phyloP scores from a whole-genome alignment of 805 yeast genomes.

The Wickerhamiella musiphila region DNA sequence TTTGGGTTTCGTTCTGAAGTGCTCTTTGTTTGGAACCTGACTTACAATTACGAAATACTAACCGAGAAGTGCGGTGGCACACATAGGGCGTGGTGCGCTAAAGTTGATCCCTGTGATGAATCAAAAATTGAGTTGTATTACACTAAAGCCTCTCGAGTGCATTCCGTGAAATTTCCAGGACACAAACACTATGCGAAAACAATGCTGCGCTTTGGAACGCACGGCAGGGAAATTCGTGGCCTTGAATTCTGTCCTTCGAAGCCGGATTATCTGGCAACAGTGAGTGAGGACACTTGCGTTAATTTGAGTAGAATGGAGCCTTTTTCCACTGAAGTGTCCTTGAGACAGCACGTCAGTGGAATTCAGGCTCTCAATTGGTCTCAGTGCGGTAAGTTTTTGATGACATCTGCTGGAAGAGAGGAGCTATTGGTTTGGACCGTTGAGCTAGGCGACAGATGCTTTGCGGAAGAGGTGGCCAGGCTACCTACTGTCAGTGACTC shows the following conservation, averaged over 20 bases:
- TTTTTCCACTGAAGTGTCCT: constrained; percentile 20
- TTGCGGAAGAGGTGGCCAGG: constrained; percentile 32
- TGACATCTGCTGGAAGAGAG: constrained; percentile 56
- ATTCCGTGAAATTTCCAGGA: neutral
- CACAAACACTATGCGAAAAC: constrained; percentile 11
- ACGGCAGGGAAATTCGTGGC: constrained; percentile 82
- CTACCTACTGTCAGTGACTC: constrained; percentile 38
- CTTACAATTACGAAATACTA: constrained; percentile 49
- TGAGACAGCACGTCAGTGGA: constrained; percentile 77
- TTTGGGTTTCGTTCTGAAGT: constrained; percentile 72
- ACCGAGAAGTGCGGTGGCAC: constrained; percentile 79
- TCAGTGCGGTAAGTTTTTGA: constrained; percentile 21
- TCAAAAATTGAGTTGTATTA: constrained; percentile 32
- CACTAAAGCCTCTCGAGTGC: constrained; percentile 29
- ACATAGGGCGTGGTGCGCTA: constrained; percentile 65
- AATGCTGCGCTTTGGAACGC: constrained; percentile 45
- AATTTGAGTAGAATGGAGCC: constrained; percentile 36
- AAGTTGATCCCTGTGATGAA: constrained; percentile 10
- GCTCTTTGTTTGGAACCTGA: constrained; percentile 72
- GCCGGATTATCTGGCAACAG: constrained; percentile 39
- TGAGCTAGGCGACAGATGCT: constrained; percentile 25
- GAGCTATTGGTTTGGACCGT: constrained; percentile 73
- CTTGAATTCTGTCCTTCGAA: constrained; percentile 34
- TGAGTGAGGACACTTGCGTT: constrained; percentile 77
- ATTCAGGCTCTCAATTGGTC: constrained; percentile 52